Conservation (phyloP, 768 basidiomycete species). For the Holtermannia corniformis region DNA sequence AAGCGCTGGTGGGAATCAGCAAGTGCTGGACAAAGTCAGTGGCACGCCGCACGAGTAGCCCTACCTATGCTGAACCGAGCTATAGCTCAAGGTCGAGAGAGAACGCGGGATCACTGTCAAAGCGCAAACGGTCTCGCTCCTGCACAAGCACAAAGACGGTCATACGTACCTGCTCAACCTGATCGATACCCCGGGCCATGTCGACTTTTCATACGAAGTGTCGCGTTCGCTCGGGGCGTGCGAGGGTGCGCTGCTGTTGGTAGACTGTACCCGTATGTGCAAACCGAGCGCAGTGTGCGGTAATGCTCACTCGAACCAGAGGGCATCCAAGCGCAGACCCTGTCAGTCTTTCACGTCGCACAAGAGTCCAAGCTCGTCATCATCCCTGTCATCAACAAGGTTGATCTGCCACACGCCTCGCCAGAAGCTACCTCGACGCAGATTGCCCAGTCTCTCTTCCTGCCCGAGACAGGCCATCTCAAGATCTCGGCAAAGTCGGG, state of each 20-base stretch:
- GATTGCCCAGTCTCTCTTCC: conserved; percentile 71
- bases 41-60: no score
- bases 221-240: conserved; percentile 84
- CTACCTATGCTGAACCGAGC: no score
- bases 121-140: conserved; percentile 84
- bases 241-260: conserved; percentile 74
- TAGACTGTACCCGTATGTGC: conserved; percentile 70
- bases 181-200: conserved; percentile 98
- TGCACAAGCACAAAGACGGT: conserved; percentile 52
- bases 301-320: conserved; percentile 39
- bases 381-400: conserved; percentile 90
- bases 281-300: neutral
- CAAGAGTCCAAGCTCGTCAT: conserved; percentile 59
- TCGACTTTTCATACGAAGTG: conserved; percentile 97
- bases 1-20: conserved; percentile 1
- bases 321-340: conserved; percentile 94
- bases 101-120: conserved; percentile 98
- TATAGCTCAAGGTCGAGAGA: conserved; percentile 75
- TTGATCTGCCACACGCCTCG: conserved; percentile 83
- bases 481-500: conserved; percentile 90
- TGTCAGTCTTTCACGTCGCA: conserved; percentile 87
- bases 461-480: conserved; percentile 63
- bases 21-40: conserved; percentile 32
- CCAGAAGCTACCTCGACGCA: conserved; percentile 70
- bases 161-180: conserved; percentile 71